Percentiles rank a stretch among this genome's conserved stretches.
These are phyloP conservation scores for Lithospermum erythrorhizon DNA, from an alignment of 257 asterid genomes.

Conservation along the genomic window DNA sequence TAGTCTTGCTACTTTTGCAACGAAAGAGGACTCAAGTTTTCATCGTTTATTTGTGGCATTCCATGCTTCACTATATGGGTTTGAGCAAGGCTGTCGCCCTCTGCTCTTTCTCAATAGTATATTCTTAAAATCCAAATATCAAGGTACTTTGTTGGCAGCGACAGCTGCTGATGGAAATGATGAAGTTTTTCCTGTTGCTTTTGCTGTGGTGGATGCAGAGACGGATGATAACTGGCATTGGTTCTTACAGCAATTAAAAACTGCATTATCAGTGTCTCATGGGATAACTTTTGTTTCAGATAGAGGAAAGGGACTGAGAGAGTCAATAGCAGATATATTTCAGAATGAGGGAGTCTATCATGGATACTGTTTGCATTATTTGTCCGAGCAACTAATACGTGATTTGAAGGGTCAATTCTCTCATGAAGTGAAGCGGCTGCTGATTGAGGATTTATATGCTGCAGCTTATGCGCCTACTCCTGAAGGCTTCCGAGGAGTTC, in stretches of 20 bases:
- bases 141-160: slow-evolving; percentile 78
- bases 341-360: slow-evolving; percentile 65
- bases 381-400: slow-evolving; percentile 75
- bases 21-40: slow-evolving; percentile 88
- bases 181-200: slow-evolving; percentile 83
- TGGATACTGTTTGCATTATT: slow-evolving; percentile 65
- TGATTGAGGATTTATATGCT: slow-evolving; percentile 65
- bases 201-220: slow-evolving; percentile 83
- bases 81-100: slow-evolving; percentile 94
- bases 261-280: slow-evolving; percentile 45
- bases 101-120: slow-evolving; percentile 81
- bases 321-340: slow-evolving; percentile 62
- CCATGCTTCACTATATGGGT: slow-evolving; percentile 78
- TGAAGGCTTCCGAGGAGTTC: slow-evolving; percentile 50
- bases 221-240: slow-evolving; percentile 88
- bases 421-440: slow-evolving; percentile 77
- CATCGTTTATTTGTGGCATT: slow-evolving; percentile 85
- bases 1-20: slow-evolving; percentile 82
- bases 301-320: slow-evolving; percentile 79
- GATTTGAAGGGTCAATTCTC: slow-evolving; percentile 77
- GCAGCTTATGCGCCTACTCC: slow-evolving; percentile 60
- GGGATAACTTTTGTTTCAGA: slow-evolving; percentile 79
- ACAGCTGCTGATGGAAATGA: slow-evolving; percentile 92
- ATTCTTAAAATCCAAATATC: slow-evolving; percentile 79
- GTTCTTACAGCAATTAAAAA: slow-evolving; percentile 75